Evolutionary conservation across 495 filamentous ascomycete species (phyloP), one percentile per base, ranked within the genome.

Genomic region (Trichocladium antarcticum): DNA sequence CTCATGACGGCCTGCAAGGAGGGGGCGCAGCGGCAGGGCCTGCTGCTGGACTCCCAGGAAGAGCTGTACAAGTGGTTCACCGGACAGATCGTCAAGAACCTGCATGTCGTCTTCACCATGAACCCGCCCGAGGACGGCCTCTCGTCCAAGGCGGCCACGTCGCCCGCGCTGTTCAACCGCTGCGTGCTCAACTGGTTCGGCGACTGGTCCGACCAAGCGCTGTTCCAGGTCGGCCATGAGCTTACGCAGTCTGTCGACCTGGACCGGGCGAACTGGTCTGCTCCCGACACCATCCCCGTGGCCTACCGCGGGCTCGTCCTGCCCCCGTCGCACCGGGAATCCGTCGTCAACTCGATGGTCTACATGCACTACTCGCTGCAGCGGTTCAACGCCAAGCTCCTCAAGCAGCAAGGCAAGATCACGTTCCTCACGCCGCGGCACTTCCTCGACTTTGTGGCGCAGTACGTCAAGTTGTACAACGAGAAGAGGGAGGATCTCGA

Each of bases 21-120:
- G 68, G 93, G 92, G 38, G 92, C 92, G 11, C 93, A 97, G 63
- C 82, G 92, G 9, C 93, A 99, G 72, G 92, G 92, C 11, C 71
- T 95, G 36, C 77, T 97, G 37, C 78, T 97, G 0, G 92, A 99
- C 68, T 96, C 89, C 0, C 88, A 95, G 60, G 92, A 99, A 70
- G 92, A 99, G 69, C 74, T 97, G 1, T 97, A 99, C 74, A 96
- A 95, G 68, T 99, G 92, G 92, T 99, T 99, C 70, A 99, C 93
- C 0, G 85, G 93, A 50, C 92, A 99, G 68, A 97, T 99, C 54
- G 84, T 96, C 63, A 95, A 93, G 76, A 99, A 99, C 60, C 68
- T 99, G 35, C 92, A 99, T 61, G 93, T 99, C 47, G 92, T 99
- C 32, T 97, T 99, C 61, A 99, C 92, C 2, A 99, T 99, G 92